Evolutionary conservation across 768 basidiomycete genomes (phyloP).

Genomic region (Trametes villosa): DNA sequence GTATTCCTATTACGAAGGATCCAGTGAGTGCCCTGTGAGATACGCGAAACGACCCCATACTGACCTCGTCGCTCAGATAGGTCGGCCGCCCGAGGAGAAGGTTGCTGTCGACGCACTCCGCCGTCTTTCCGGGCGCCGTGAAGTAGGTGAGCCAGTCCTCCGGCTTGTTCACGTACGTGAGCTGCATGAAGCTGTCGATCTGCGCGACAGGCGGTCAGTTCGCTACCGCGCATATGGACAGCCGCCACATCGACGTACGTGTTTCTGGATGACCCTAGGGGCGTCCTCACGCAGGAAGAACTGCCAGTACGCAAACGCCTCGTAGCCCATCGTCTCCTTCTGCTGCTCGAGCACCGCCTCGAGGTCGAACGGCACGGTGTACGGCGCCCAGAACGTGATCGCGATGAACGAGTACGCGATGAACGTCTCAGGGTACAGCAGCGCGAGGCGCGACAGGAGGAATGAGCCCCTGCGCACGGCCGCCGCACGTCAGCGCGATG

Average conservation of each 20-base stretch:
- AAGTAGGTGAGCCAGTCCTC: background rate
- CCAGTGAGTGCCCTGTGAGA: no score
- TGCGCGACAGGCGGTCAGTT: no score
- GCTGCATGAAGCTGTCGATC: background rate
- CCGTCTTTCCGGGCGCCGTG: background rate
- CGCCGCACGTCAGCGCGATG: background rate
- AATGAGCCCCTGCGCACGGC: slow-evolving; percentile 39
- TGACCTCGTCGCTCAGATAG: background rate
- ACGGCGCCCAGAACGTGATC: slow-evolving; percentile 37
- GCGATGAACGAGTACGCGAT: slow-evolving; percentile 42
- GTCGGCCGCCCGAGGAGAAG: background rate
- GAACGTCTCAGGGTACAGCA: slow-evolving; percentile 43
- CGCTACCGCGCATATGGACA: no score
- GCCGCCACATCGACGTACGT: no score
- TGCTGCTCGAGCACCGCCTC: background rate
- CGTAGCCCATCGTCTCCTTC: background rate
- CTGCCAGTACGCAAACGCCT: background rate
- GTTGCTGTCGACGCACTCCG: background rate
- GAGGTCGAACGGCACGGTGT: background rate
- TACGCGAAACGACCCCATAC: background rate
- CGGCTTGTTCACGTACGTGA: background rate
- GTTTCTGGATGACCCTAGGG: background rate
- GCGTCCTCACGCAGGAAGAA: background rate
- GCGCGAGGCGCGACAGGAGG: slow-evolving; percentile 39
- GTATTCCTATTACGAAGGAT: no score